phyloP scores from a whole-genome alignment of 176 grass and related monocot genomes.

The Chrysopogon serrulatus region DNA sequence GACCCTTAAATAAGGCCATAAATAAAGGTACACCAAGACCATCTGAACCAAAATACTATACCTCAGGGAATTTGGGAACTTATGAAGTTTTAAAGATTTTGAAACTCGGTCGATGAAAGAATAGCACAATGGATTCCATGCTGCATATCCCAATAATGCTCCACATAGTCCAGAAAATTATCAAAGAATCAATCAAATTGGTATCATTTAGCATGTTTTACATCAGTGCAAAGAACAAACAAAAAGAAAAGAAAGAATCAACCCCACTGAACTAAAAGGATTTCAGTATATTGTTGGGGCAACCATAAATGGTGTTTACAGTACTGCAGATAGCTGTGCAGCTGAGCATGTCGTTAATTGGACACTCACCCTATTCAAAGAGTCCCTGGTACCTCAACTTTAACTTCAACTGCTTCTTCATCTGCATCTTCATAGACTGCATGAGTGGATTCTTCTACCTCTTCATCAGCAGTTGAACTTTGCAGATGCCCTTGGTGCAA shows the following conservation, averaged over 20 bases:
- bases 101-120: not conserved
- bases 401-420: not conserved
- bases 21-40: not conserved
- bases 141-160: not conserved
- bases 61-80: not conserved
- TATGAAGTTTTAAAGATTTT: not conserved
- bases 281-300: conserved; percentile 19
- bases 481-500: conserved; percentile 53
- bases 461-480: conserved; percentile 12
- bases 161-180: not conserved
- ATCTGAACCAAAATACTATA: conserved; percentile 8
- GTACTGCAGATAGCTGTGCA: not conserved
- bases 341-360: conserved; percentile 8
- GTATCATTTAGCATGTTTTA: conserved; percentile 20
- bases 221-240: conserved; percentile 19
- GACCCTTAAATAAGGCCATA: not conserved
- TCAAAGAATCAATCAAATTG: conserved; percentile 25
- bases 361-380: conserved; percentile 6
- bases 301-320: conserved; percentile 10
- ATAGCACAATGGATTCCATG: not conserved
- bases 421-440: not conserved
- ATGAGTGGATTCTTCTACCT: not conserved
- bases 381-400: conserved; percentile 30
- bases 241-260: not conserved
- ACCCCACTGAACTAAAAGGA: conserved; percentile 31